A percentile compares a stretch with the other conserved stretches of the same genome.
These are phyloP conservation scores for Aureobasidium sp. DNA, from an alignment of 2,329 filamentous ascomycete species.

Conservation along the genomic window DNA sequence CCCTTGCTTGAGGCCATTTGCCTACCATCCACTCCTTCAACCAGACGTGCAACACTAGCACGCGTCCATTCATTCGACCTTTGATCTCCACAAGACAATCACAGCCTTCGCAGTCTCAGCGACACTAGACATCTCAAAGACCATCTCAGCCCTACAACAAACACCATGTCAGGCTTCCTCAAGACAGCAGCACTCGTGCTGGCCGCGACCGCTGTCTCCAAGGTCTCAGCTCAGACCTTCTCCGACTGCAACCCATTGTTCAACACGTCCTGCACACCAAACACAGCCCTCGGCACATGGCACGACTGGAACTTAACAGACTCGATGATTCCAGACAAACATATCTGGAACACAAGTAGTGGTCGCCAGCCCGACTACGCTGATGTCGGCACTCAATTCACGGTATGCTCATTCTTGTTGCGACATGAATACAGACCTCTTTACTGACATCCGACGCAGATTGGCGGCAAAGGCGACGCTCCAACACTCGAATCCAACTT, in stretches of 20 bases:
- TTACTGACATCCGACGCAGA: slow-evolving; percentile 23
- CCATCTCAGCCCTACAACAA: not conserved
- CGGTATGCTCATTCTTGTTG: slow-evolving; percentile 21
- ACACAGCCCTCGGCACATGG: slow-evolving; percentile 61
- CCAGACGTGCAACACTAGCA: slow-evolving; percentile 10
- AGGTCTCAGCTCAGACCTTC: slow-evolving; percentile 62
- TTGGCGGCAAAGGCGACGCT: slow-evolving; percentile 62
- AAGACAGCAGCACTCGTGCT: slow-evolving; percentile 23
- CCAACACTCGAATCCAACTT: slow-evolving; percentile 73
- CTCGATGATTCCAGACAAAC: slow-evolving; percentile 37
- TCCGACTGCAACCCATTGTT: slow-evolving; percentile 74
- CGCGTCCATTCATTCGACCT: slow-evolving; percentile 7
- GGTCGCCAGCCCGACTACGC: slow-evolving; percentile 53
- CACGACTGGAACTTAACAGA: slow-evolving; percentile 58
- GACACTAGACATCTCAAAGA: not conserved
- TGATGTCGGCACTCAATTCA: slow-evolving; percentile 57
- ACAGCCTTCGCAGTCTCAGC: not conserved
- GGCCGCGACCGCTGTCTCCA: slow-evolving; percentile 30
- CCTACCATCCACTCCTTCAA: slow-evolving; percentile 2
- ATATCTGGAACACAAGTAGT: slow-evolving; percentile 48
- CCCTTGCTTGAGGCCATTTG: slow-evolving; percentile 9
- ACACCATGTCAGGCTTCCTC: slow-evolving; percentile 1
- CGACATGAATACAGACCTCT: not conserved
- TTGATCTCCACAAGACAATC: not conserved
- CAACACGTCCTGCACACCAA: slow-evolving; percentile 55